Conservation (phyloP, 2,329 filamentous ascomycete species). For the Aspergillus jensenii region DNA sequence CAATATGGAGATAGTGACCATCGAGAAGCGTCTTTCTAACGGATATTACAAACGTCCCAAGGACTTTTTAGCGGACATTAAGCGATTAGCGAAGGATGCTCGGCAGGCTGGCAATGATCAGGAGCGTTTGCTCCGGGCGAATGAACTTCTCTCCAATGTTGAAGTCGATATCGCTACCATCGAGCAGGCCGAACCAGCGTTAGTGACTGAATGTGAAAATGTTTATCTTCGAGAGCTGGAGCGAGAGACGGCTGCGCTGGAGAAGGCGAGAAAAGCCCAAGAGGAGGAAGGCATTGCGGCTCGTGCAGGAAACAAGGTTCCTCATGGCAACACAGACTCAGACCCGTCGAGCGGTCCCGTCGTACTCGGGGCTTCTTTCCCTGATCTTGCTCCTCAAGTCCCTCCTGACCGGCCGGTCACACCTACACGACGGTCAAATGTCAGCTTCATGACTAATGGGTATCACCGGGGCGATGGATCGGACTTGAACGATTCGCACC, state of each 20-base stretch:
- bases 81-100: slow-evolving; percentile 79
- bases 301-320: slow-evolving; percentile 52
- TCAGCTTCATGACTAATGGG: slow-evolving; percentile 57
- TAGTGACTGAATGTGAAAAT: slow-evolving; percentile 74
- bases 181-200: slow-evolving; percentile 61
- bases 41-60: slow-evolving; percentile 90
- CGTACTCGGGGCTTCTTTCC: slow-evolving; percentile 64
- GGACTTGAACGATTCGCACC: slow-evolving; percentile 37
- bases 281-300: slow-evolving; percentile 42
- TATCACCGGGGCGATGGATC: slow-evolving; percentile 47
- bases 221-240: slow-evolving; percentile 73
- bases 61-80: slow-evolving; percentile 87
- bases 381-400: slow-evolving; percentile 50
- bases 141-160: slow-evolving; percentile 88
- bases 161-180: slow-evolving; percentile 87
- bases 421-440: slow-evolving; percentile 53
- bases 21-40: slow-evolving; percentile 95
- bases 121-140: slow-evolving; percentile 79
- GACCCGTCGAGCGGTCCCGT: slow-evolving; percentile 52
- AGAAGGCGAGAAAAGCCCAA: slow-evolving; percentile 49
- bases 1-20: slow-evolving; percentile 88
- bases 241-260: slow-evolving; percentile 64
- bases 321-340: slow-evolving; percentile 54
- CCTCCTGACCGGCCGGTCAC: slow-evolving; percentile 54
- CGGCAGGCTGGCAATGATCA: slow-evolving; percentile 73